Evolutionary conservation across 805 yeast genomes (phyloP).

Genomic region (Barnettozyma sucrosica): DNA sequence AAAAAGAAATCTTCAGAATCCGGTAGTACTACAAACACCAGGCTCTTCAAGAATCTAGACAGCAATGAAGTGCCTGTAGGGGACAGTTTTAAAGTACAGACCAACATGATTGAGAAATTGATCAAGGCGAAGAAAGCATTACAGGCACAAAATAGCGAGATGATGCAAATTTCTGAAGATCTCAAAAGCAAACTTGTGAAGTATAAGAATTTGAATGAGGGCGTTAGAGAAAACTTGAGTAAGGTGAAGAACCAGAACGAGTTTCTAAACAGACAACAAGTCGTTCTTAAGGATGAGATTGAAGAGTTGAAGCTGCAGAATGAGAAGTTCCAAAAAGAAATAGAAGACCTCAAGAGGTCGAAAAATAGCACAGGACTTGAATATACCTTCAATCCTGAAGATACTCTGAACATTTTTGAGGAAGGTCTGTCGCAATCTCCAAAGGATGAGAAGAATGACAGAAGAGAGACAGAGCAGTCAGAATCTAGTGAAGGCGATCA

Average conservation of each 20-base stretch:
- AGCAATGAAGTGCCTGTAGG: conserved; percentile 16
- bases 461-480: not conserved
- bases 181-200: conserved; percentile 31
- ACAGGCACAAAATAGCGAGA: conserved; percentile 27
- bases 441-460: not conserved
- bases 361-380: not conserved
- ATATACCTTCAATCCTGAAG: conserved; percentile 12
- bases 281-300: conserved; percentile 6
- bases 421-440: not conserved
- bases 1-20: conserved; percentile 2
- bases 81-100: conserved; percentile 31
- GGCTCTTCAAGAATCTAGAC: conserved; percentile 19
- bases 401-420: conserved; percentile 16
- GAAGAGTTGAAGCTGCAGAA: conserved; percentile 18
- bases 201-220: conserved; percentile 29
- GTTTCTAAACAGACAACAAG: conserved; percentile 11
- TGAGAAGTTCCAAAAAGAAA: conserved; percentile 21
- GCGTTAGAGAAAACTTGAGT: conserved; percentile 15
- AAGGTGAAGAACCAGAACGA: conserved; percentile 10
- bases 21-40: conserved; percentile 16
- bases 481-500: not conserved
- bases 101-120: conserved; percentile 34
- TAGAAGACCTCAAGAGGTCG: not conserved
- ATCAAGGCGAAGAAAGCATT: conserved; percentile 32
- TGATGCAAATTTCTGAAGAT: conserved; percentile 29